phyloP scores from a whole-genome alignment of 805 yeast species.

The Candida incommunis region DNA sequence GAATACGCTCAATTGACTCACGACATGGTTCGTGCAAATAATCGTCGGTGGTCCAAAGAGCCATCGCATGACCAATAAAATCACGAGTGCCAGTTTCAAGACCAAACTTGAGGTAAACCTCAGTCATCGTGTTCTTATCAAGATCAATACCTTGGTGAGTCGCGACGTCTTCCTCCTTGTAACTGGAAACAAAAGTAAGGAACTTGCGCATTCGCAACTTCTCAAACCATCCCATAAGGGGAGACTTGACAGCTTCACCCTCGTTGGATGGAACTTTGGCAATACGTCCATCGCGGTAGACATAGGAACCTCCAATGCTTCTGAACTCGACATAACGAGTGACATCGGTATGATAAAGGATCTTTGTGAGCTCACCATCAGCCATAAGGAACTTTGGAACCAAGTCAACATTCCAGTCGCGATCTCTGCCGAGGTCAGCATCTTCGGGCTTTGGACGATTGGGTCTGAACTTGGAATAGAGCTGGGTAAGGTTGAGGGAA shows the following conservation, averaged over 20 bases:
- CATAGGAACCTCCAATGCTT: slow-evolving; percentile 92
- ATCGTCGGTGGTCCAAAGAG: slow-evolving; percentile 85
- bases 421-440: slow-evolving; percentile 74
- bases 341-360: slow-evolving; percentile 88
- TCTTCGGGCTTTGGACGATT: slow-evolving; percentile 30
- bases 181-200: slow-evolving; percentile 72
- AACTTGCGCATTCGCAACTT: slow-evolving; percentile 90
- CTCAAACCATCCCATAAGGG: slow-evolving; percentile 92
- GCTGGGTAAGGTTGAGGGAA: slow-evolving; percentile 26
- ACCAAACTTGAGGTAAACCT: slow-evolving; percentile 77
- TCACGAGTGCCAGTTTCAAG: slow-evolving; percentile 88
- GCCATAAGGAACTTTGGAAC: slow-evolving; percentile 97
- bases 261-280: slow-evolving; percentile 93
- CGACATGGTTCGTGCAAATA: slow-evolving; percentile 82
- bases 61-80: slow-evolving; percentile 98
- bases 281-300: slow-evolving; percentile 75
- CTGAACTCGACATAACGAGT: slow-evolving; percentile 93
- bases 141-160: slow-evolving; percentile 78
- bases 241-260: slow-evolving; percentile 78
- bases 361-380: slow-evolving; percentile 92
- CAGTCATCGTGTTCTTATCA: slow-evolving; percentile 83
- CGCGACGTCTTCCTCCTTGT: slow-evolving; percentile 59
- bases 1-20: slow-evolving; percentile 75
- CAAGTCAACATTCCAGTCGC: slow-evolving; percentile 97
- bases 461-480: slow-evolving; percentile 80